Evolutionary conservation across 129 eudicot species (phyloP), one percentile per base, ranked within the genome.

Genomic region (Artemisia argyi): DNA sequence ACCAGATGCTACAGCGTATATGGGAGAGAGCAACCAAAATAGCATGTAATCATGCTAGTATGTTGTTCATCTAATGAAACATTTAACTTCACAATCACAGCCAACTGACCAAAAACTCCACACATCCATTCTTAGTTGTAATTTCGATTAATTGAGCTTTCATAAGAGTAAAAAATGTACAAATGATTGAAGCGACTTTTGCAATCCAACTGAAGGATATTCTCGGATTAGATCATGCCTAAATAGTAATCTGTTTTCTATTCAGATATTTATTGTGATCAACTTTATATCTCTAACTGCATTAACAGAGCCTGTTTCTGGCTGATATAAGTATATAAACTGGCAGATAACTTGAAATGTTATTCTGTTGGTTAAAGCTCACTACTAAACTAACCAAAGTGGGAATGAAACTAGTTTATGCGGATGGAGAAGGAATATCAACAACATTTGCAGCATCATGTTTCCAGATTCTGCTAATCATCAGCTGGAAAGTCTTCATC

Each of bases 401-500:
- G 14, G 58, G n/a, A 66, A 75, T 11, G 18, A 67, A 47, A 46
- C 74, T 17, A 58, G 24, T 24, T 75, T 56, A 66, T 28, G 9
- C 44, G 44, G 44, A 6, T 39, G 44, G 44, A 39, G 44, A 6
- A 39, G 73, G 16, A 3, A 55, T 61, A 61, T 70, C 71, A 12
- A 49, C 61, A 68, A 58, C 60, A 52, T 39, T 69, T 24, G 54
- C 26, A 53, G 61, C 20, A 24, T 18, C 12, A 12, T 20, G 47
- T 71, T 17, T 74, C 53, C 57, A 63, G 73, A 49, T 68, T 69
- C 24, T 15, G 24, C 64, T 82, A 92, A 60, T 87, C 95, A 46
- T 92, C 96, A 71, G 82, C 83, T 26, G 84, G 95, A 75, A 81
- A 83, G 78, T 92, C 98, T 52, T 92, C 98, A 71, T 92, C 98